Percentiles rank a stretch among this genome's conserved stretches.
These are phyloP conservation scores for Phanerochaete sordida DNA, from an alignment of 768 basidiomycete genomes.

Conservation along the genomic window DNA sequence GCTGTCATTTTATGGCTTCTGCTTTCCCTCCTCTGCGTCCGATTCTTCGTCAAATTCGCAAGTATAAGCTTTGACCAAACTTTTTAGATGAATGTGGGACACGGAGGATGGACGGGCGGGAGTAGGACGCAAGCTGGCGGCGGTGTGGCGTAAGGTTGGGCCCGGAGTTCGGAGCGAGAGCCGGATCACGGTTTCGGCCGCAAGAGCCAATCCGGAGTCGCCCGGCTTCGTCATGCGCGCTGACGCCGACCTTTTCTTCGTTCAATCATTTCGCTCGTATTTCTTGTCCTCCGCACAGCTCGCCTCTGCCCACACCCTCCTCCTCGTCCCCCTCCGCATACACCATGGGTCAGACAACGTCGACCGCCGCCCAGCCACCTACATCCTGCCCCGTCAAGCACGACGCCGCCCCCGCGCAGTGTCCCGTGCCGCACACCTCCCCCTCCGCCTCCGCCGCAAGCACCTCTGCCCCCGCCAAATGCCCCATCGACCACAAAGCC, in stretches of 20 bases:
- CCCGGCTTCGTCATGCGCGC: not conserved
- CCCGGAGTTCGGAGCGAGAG: too few species aligned
- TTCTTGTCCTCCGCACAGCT: not conserved
- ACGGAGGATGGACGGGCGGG: too few species aligned
- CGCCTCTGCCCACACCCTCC: not conserved
- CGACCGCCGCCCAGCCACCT: slow-evolving; percentile 15
- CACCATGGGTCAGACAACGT: slow-evolving; percentile 27
- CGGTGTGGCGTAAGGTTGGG: too few species aligned
- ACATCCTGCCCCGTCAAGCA: slow-evolving; percentile 21
- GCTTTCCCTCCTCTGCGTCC: too few species aligned
- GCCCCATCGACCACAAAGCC: slow-evolving; percentile 34
- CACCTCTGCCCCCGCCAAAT: slow-evolving; percentile 26
- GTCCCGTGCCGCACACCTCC: slow-evolving; percentile 38
- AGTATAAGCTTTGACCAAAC: too few species aligned
- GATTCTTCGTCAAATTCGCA: too few species aligned
- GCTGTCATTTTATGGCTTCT: too few species aligned
- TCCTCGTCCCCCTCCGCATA: too few species aligned
- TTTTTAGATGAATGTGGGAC: too few species aligned
- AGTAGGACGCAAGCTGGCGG: too few species aligned
- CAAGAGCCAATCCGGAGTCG: not conserved
- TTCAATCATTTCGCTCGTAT: not conserved
- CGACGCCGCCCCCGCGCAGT: slow-evolving; percentile 27
- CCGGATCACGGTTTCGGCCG: not conserved
- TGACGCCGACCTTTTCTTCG: not conserved
- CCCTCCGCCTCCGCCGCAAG: slow-evolving; percentile 13